Percentiles rank a stretch among this genome's conserved stretches.
These are phyloP conservation scores for Aethionema arabicum DNA, from an alignment of 345 rosid genomes.

Conservation along the genomic window DNA sequence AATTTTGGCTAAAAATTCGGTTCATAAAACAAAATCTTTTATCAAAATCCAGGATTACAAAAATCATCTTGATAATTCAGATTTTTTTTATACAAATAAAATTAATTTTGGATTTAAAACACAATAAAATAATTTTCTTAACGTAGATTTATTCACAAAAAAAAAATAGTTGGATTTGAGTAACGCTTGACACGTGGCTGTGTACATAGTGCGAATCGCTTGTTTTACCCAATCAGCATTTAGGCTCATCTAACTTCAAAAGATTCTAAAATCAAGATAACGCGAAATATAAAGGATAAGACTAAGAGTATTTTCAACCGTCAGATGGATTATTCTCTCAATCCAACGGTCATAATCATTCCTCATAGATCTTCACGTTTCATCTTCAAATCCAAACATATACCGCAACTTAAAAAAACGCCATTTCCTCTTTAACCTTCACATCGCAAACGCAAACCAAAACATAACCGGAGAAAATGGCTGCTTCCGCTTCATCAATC, in stretches of 20 bases:
- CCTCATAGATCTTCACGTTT: conserved; percentile 23
- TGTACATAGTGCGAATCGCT: conserved; percentile 12
- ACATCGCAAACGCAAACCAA: not conserved
- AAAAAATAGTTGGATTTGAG: no score
- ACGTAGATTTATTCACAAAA: no score
- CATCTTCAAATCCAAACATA: conserved; percentile 13
- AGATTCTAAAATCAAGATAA: conserved; percentile 22
- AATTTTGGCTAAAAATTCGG: no score
- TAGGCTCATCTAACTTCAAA: conserved; percentile 14
- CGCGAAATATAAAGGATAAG: conserved; percentile 27
- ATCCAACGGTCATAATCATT: conserved; percentile 25
- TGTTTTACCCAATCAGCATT: conserved; percentile 34
- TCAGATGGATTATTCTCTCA: conserved; percentile 34
- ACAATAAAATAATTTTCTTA: no score
- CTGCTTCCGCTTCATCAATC: conserved; percentile 55
- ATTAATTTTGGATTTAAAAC: no score
- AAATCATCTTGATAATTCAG: no score
- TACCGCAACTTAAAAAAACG: conserved; percentile 25
- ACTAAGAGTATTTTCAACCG: conserved; percentile 13
- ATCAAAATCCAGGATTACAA: no score
- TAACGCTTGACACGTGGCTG: conserved; percentile 23
- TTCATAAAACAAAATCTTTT: no score
- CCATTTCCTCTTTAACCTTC: conserved; percentile 2
- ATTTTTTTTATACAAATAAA: no score
- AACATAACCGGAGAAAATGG: conserved; percentile 30